Conservation (phyloP, 768 basidiomycete species). For the Pleurotus tuber-regium region DNA sequence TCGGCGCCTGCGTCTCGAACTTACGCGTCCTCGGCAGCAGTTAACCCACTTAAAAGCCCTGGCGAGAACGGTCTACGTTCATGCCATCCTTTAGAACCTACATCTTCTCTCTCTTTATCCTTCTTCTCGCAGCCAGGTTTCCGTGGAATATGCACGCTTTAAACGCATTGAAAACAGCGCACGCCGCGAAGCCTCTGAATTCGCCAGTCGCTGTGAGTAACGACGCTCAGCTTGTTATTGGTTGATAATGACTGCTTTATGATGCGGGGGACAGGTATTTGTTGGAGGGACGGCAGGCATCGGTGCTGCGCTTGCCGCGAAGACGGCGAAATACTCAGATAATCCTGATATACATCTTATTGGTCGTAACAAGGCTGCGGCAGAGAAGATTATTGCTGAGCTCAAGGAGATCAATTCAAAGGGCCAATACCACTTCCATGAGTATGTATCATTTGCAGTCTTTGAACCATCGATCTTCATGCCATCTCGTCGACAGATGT, state of each 20-base stretch:
- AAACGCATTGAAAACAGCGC: constrained; percentile 4
- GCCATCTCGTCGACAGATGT: constrained; percentile 49
- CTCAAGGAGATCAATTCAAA: constrained; percentile 26
- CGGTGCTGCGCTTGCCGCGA: constrained; percentile 44
- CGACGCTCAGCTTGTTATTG: not conserved
- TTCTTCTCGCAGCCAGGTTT: not conserved
- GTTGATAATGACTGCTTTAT: not conserved
- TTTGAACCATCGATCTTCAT: constrained; percentile 12
- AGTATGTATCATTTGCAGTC: not conserved
- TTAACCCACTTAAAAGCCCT: too few species aligned
- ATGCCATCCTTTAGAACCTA: constrained; percentile 4
- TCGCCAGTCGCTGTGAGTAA: constrained; percentile 6
- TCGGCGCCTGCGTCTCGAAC: too few species aligned
- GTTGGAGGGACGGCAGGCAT: constrained; percentile 48
- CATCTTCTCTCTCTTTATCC: not conserved
- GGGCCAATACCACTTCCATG: constrained; percentile 9
- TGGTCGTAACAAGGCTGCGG: constrained; percentile 48
- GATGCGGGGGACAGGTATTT: constrained; percentile 24
- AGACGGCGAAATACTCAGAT: constrained; percentile 43
- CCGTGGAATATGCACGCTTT: constrained; percentile 6
- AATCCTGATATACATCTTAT: constrained; percentile 51
- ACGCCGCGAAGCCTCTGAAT: constrained; percentile 2
- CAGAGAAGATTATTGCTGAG: constrained; percentile 40
- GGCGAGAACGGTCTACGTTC: too few species aligned
- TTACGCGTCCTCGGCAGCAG: too few species aligned